Evolutionary conservation across 257 asterid species (phyloP), one percentile per base, ranked within the genome.

Genomic region (Forsythia viridissima): DNA sequence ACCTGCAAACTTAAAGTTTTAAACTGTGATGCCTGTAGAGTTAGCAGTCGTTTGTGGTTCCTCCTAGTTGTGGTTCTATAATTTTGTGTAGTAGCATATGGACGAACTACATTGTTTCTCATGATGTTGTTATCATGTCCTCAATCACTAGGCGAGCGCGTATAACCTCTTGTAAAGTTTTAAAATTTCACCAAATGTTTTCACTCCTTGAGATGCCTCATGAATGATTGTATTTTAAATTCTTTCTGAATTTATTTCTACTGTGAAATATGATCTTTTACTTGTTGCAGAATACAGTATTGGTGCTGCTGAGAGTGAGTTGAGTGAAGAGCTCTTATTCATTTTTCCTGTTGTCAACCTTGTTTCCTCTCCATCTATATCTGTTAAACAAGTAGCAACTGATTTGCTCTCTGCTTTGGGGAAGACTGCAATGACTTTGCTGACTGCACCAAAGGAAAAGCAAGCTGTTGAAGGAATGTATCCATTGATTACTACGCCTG

Each of bases 341-440:
- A 90, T 96, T 78, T 92, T 96, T 80, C 99, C 99, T 51, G 91
- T 90, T 81, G 90, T 93, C 84, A 94, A 89, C 79, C 91, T 96
- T 83, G 89, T 90, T 65, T 89, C 97, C 44, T 93, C 96, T 79
- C 97, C 99, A 80, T 89, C 92, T 78, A 88, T 81, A 84, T 85
- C 85, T 67, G 86, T 91, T 78, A 96, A 96, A 86, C 90, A 88
- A 86, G 87, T 81, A 41, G 94, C 97, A 65, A 78, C 81, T 72
- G 88, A 84, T 80, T 77, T 92, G 71, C 95, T 96, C 76, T 85
- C 88, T 79, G 70, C 86, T 77, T 78, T 96, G 87, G 93, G 88
- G 87, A 91, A 89, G 81, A 83, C 79, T 76, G 91, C 92, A 55
- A 77, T 77, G 71, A 78, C 77, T 85, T 72, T 88, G 68, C 84